Conservation (phyloP, 371 early-diverging fungal species). For the Circinella minor region DNA sequence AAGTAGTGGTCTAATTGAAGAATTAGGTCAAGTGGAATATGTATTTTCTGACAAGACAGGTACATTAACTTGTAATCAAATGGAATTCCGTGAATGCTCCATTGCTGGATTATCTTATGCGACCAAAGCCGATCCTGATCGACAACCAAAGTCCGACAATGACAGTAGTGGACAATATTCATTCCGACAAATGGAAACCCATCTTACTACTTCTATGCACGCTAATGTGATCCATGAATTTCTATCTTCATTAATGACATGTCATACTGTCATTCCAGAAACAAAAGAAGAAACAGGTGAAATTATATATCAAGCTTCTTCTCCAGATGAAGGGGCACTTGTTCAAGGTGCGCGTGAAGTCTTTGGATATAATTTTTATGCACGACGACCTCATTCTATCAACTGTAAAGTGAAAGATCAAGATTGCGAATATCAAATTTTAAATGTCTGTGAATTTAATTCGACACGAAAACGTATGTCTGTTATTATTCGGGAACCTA, state of each 20-base stretch:
- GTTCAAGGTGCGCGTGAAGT: conserved; percentile 78
- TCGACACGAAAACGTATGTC: conserved; percentile 98
- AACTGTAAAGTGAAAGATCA: conserved; percentile 67
- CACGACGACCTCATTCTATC: conserved; percentile 88
- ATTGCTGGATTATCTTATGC: conserved; percentile 80
- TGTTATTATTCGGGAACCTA: conserved; percentile 83
- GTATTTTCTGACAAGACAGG: conserved; percentile 94
- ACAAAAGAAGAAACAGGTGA: conserved; percentile 41
- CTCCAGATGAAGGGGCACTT: conserved; percentile 91
- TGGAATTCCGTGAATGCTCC: conserved; percentile 91
- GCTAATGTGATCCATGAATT: conserved; percentile 70
- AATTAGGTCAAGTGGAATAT: conserved; percentile 89
- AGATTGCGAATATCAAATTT: conserved; percentile 77
- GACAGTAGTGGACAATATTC: conserved; percentile 55
- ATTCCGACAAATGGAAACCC: conserved; percentile 65
- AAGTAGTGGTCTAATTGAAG: conserved; percentile 92
- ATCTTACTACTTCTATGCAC: conserved; percentile 55
- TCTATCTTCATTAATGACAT: conserved; percentile 84
- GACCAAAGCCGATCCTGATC: conserved; percentile 67
- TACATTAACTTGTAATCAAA: conserved; percentile 95
- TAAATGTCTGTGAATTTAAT: conserved; percentile 97
- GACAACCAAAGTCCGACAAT: conserved; percentile 34
- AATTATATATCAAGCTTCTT: conserved; percentile 87
- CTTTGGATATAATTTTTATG: conserved; percentile 72
- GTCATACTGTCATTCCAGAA: conserved; percentile 98